These are phyloP conservation scores for Alternaria triticina DNA, from an alignment of 2,329 filamentous ascomycete genomes.

Conservation along the genomic window DNA sequence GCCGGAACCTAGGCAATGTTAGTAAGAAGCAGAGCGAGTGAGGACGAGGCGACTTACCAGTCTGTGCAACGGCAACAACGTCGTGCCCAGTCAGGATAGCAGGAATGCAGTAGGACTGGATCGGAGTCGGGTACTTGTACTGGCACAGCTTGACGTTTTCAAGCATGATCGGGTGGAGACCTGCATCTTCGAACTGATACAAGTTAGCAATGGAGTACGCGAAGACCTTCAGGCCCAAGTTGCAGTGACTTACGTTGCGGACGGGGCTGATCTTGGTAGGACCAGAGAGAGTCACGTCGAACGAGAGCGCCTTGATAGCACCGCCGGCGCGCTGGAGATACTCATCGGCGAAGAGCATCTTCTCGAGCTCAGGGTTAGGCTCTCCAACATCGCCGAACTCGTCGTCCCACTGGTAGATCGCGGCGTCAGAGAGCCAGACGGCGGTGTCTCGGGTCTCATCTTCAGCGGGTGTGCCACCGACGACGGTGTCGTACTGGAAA, in stretches of 20 bases:
- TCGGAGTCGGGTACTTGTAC: conserved; percentile 79
- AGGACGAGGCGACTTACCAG: conserved; percentile 65
- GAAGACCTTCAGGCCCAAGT: neutral
- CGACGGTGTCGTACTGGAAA: conserved; percentile 57
- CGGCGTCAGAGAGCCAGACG: conserved; percentile 63
- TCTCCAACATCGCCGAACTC: conserved; percentile 88
- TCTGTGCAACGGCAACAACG: conserved; percentile 89
- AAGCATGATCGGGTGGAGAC: conserved; percentile 82
- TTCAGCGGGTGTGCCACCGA: conserved; percentile 27
- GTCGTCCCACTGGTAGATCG: conserved; percentile 81
- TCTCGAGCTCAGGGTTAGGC: conserved; percentile 71
- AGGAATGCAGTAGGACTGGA: conserved; percentile 85
- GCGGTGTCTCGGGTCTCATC: conserved; percentile 31
- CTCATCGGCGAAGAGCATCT: conserved; percentile 71
- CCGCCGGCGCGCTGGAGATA: conserved; percentile 62
- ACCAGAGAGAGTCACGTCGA: conserved; percentile 60
- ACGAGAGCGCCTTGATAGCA: conserved; percentile 67
- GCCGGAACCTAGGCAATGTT: conserved; percentile 74
- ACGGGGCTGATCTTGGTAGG: conserved; percentile 57
- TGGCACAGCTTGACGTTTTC: conserved; percentile 76
- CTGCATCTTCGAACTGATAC: conserved; percentile 72
- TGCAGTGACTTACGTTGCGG: conserved; percentile 52
- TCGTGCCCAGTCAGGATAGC: conserved; percentile 79
- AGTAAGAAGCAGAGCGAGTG: neutral
- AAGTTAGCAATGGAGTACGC: neutral